A percentile compares a stretch with the other conserved stretches of the same genome.
Conservation (phyloP, 345 rosid genomes). For the Eucalyptus curtisii region DNA sequence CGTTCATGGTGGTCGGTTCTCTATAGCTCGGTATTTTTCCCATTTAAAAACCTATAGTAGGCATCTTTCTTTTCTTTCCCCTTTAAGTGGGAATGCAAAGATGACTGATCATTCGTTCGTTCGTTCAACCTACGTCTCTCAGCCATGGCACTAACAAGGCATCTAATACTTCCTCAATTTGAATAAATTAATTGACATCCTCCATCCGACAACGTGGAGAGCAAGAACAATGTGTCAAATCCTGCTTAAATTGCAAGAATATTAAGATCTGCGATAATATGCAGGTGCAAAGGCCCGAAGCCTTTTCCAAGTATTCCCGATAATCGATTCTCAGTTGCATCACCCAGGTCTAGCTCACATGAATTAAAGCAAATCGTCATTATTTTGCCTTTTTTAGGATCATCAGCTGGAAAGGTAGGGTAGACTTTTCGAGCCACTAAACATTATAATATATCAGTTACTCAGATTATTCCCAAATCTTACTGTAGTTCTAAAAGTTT, state of each 20-base stretch:
- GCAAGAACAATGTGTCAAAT: conserved; percentile 4
- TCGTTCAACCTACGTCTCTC: neutral
- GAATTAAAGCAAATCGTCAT: neutral
- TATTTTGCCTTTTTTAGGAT: neutral
- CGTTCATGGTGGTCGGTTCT: neutral
- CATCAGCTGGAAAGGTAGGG: neutral
- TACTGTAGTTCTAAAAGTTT: neutral
- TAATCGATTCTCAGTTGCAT: neutral
- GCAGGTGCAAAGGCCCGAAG: neutral
- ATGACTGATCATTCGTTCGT: neutral
- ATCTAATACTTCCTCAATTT: neutral
- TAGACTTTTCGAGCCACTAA: neutral
- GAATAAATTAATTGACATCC: neutral
- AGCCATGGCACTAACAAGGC: neutral
- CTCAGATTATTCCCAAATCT: neutral
- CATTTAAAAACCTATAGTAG: neutral
- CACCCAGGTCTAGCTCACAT: neutral
- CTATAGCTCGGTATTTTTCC: neutral
- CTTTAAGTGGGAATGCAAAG: neutral
- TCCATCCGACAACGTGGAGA: neutral
- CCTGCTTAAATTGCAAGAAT: neutral
- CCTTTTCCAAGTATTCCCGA: neutral
- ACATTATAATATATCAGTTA: neutral
- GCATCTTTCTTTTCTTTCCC: neutral
- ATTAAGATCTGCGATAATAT: neutral